Evolutionary conservation across 164 flowering plant species (phyloP).

Genomic region (Nymphaea colorata): DNA sequence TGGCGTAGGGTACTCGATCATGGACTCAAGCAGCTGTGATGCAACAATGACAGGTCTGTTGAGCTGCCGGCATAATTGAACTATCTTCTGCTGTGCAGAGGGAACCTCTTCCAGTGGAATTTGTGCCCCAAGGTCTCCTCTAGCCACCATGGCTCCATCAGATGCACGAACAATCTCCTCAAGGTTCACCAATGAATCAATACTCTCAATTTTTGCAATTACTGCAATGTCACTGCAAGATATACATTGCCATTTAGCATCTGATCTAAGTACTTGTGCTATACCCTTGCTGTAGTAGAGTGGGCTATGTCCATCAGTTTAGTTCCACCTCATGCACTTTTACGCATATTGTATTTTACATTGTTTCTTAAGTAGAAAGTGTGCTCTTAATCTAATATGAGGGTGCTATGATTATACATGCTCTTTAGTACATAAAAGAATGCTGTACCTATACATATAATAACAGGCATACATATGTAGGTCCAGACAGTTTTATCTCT

Average conservation of each 20-base stretch:
- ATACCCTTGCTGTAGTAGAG: too few relatives aligned
- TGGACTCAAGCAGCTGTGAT: conserved; percentile 88
- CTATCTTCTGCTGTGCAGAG: conserved; percentile 82
- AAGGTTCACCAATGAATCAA: conserved; percentile 80
- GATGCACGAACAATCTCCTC: conserved; percentile 83
- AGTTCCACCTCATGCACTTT: too few relatives aligned
- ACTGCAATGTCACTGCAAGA: conserved; percentile 68
- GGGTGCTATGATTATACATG: too few relatives aligned
- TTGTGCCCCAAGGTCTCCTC: conserved; percentile 97
- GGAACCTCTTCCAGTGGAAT: conserved; percentile 98
- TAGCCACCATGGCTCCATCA: conserved; percentile 98
- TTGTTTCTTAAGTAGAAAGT: too few relatives aligned
- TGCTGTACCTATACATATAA: too few relatives aligned
- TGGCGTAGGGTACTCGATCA: conserved; percentile 99
- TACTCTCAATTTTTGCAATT: conserved; percentile 92
- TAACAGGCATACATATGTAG: too few relatives aligned
- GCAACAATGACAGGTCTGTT: conserved; percentile 97
- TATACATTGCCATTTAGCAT: not conserved
- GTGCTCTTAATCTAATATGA: too few relatives aligned
- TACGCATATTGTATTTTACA: too few relatives aligned
- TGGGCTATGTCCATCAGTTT: too few relatives aligned
- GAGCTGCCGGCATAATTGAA: conserved; percentile 70
- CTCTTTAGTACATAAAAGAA: too few relatives aligned
- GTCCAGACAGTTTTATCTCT: too few relatives aligned
- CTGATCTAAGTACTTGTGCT: not conserved